phyloP scores from a whole-genome alignment of 2,329 filamentous ascomycete species.

The Dactylellina leptospora region DNA sequence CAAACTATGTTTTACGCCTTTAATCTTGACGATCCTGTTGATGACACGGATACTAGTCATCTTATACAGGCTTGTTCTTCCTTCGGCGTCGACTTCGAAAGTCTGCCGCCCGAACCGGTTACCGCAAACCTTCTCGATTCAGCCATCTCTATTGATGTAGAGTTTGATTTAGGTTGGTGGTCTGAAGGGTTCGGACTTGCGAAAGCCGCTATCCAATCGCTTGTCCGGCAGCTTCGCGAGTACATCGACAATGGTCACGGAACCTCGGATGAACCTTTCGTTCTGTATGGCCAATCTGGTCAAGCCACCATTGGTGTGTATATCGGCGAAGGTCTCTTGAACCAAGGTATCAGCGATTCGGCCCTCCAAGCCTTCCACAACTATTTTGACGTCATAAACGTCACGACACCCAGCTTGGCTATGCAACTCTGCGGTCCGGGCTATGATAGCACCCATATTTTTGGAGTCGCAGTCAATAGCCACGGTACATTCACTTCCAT shows the following conservation, averaged over 20 bases:
- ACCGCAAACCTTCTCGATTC: slow-evolving; percentile 21
- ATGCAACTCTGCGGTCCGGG: slow-evolving; percentile 60
- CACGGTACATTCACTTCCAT: slow-evolving; percentile 59
- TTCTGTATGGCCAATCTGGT: slow-evolving; percentile 58
- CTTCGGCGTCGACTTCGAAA: slow-evolving; percentile 56
- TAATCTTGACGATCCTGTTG: slow-evolving; percentile 59
- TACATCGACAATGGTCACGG: slow-evolving; percentile 57
- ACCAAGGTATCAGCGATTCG: slow-evolving; percentile 56
- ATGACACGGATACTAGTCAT: slow-evolving; percentile 57
- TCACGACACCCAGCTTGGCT: slow-evolving; percentile 58
- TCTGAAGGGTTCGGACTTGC: slow-evolving; percentile 54
- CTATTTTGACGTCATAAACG: slow-evolving; percentile 55
- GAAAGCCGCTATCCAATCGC: slow-evolving; percentile 54
- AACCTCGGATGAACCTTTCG: slow-evolving; percentile 53
- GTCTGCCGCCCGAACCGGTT: slow-evolving; percentile 29
- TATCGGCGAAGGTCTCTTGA: slow-evolving; percentile 59
- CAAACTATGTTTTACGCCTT: slow-evolving; percentile 60
- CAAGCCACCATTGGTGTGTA: slow-evolving; percentile 59
- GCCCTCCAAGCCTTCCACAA: slow-evolving; percentile 58
- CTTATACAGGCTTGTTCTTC: slow-evolving; percentile 59
- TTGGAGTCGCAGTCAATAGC: slow-evolving; percentile 59
- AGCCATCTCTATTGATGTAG: slow-evolving; percentile 52
- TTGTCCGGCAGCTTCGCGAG: slow-evolving; percentile 58
- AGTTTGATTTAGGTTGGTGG: slow-evolving; percentile 58
- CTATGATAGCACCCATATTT: slow-evolving; percentile 59